A percentile compares a stretch with the other conserved stretches of the same genome.
Evolutionary conservation across 75 land plant genomes (phyloP).

Genomic region (Sequoia sempervirens): DNA sequence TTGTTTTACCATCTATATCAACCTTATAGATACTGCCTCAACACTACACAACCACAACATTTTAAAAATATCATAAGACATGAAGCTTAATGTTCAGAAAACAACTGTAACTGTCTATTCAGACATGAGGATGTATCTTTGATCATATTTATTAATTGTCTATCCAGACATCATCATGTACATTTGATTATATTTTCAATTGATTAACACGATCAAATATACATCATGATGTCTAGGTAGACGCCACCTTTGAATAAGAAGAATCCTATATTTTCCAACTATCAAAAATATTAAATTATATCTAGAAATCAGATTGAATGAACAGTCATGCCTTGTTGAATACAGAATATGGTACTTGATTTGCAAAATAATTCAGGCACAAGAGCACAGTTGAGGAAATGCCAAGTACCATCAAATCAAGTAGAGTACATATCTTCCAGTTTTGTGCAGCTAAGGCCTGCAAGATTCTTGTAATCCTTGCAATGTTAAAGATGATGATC

Average conservation of each 20-base stretch:
- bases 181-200: no score
- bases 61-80: no score
- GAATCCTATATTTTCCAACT: background rate
- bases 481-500: background rate
- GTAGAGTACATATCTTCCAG: background rate
- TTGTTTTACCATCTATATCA: background rate
- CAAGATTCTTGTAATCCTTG: background rate
- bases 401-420: constrained; percentile 1
- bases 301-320: background rate
- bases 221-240: no score
- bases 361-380: background rate
- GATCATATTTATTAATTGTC: no score
- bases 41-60: background rate
- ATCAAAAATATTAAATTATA: background rate
- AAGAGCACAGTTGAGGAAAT: background rate
- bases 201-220: no score
- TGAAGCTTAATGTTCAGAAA: no score
- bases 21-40: background rate
- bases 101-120: no score
- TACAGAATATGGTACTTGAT: background rate
- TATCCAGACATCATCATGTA: no score
- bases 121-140: no score
- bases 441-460: background rate
- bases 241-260: background rate
- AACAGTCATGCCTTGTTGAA: background rate